Conservation (phyloP, 352 stramenopile species). For the Ophiocytium majus region DNA sequence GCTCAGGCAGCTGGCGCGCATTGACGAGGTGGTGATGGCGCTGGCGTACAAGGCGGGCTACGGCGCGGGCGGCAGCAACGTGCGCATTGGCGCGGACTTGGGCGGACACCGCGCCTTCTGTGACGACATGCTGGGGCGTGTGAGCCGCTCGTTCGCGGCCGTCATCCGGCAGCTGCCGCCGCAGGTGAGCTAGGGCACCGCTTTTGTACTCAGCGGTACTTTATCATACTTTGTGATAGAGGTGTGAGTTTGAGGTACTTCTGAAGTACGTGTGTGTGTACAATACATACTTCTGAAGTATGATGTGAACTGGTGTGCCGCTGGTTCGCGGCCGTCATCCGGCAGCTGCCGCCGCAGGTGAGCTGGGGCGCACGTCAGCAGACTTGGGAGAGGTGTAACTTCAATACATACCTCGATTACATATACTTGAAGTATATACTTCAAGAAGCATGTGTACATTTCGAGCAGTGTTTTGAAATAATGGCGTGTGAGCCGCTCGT, state of each 20-base stretch:
- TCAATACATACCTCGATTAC: not conserved
- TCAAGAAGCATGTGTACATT: not conserved
- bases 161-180: constrained; percentile 79
- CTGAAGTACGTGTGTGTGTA: not conserved
- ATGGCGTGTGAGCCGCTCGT: constrained; percentile 70
- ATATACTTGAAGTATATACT: too few relatives aligned
- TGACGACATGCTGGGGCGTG: constrained; percentile 78
- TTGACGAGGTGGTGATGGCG: constrained; percentile 64
- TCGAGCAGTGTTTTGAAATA: not conserved
- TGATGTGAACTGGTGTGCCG: constrained; percentile 30
- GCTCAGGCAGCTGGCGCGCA: constrained; percentile 65
- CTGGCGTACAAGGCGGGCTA: constrained; percentile 65
- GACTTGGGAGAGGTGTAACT: too few relatives aligned
- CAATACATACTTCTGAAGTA: not conserved
- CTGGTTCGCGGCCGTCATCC: constrained; percentile 82
- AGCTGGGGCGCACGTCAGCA: not conserved
- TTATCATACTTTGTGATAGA: too few relatives aligned
- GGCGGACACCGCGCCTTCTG: constrained; percentile 62
- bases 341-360: constrained; percentile 65
- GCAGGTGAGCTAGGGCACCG: not conserved
- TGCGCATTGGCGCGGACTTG: constrained; percentile 47
- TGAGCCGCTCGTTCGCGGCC: constrained; percentile 74
- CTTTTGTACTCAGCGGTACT: not conserved
- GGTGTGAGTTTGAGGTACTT: not conserved
- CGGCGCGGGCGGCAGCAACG: constrained; percentile 64